A percentile compares a stretch with the other conserved stretches of the same genome.
These are phyloP conservation scores for Microcyclosporella mali DNA, from an alignment of 2,329 filamentous ascomycete genomes.

Conservation along the genomic window DNA sequence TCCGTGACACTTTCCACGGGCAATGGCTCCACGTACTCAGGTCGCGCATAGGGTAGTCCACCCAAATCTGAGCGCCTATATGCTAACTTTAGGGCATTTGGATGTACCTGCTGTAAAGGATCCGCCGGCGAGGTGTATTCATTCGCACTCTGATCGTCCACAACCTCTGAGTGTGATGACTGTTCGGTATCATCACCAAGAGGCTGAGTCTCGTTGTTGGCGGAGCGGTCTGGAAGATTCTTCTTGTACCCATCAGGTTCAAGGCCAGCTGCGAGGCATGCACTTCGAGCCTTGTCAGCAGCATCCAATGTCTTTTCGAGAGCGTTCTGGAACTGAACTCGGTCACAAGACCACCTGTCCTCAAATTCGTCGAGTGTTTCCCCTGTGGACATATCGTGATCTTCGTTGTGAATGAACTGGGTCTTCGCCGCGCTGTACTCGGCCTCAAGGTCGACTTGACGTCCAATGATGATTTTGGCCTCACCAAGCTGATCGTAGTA, in stretches of 20 bases:
- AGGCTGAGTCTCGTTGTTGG: too few relatives aligned
- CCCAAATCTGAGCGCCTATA: too few relatives aligned
- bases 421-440: conserved; percentile 1
- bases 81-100: too few relatives aligned
- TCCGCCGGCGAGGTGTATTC: too few relatives aligned
- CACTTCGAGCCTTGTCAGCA: not conserved
- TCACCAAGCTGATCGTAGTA: conserved; percentile 6
- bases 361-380: not conserved
- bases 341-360: not conserved
- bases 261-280: not conserved
- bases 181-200: too few relatives aligned
- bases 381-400: not conserved
- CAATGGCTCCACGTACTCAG: too few relatives aligned
- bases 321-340: not conserved
- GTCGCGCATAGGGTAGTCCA: too few relatives aligned
- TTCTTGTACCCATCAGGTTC: not conserved
- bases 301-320: not conserved
- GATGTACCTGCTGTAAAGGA: too few relatives aligned
- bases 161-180: too few relatives aligned
- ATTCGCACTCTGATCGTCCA: too few relatives aligned
- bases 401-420: not conserved
- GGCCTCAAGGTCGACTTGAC: not conserved
- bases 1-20: too few relatives aligned
- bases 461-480: not conserved
- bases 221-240: not conserved